Percentiles rank a stretch among this genome's conserved stretches.
These are phyloP conservation scores for Xylaria sp. DNA, from an alignment of 2,329 filamentous ascomycete genomes.

Conservation along the genomic window DNA sequence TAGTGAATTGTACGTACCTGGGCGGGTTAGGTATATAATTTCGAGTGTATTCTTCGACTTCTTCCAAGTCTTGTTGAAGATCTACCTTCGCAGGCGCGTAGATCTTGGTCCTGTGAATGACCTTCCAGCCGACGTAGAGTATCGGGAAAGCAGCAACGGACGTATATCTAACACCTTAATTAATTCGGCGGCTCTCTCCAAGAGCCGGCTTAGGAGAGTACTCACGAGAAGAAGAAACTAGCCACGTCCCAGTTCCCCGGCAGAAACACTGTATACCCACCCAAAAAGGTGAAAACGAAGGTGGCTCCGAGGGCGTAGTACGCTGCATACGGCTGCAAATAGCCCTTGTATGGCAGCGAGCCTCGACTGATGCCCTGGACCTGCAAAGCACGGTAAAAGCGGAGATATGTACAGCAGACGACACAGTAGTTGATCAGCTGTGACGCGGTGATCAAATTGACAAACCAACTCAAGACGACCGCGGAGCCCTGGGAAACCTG, in stretches of 20 bases:
- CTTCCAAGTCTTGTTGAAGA: slow-evolving; percentile 69
- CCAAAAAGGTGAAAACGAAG: slow-evolving; percentile 77
- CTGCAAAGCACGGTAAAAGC: slow-evolving; percentile 75
- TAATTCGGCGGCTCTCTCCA: background rate
- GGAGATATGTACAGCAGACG: slow-evolving; percentile 76
- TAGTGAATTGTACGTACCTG: slow-evolving; percentile 55
- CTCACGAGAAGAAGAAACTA: slow-evolving; percentile 77
- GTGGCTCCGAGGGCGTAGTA: slow-evolving; percentile 73
- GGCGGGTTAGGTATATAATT: slow-evolving; percentile 67
- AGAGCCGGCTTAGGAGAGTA: slow-evolving; percentile 24
- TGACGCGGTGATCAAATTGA: slow-evolving; percentile 75
- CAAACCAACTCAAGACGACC: slow-evolving; percentile 78
- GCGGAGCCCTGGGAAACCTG: slow-evolving; percentile 74
- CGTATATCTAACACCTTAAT: slow-evolving; percentile 63
- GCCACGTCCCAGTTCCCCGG: slow-evolving; percentile 74
- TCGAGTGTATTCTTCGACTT: slow-evolving; percentile 74
- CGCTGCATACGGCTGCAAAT: slow-evolving; percentile 76
- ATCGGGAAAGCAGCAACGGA: slow-evolving; percentile 78
- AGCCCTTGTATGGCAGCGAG: slow-evolving; percentile 75
- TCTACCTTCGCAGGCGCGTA: slow-evolving; percentile 70
- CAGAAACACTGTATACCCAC: slow-evolving; percentile 81
- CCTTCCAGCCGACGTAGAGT: slow-evolving; percentile 77
- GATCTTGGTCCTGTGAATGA: slow-evolving; percentile 71
- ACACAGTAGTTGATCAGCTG: slow-evolving; percentile 79
- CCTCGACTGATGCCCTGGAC: slow-evolving; percentile 76